A percentile compares a stretch with the other conserved stretches of the same genome.
These are phyloP conservation scores for Elongisporangium anandrum DNA, from an alignment of 352 stramenopile species.

Conservation along the genomic window DNA sequence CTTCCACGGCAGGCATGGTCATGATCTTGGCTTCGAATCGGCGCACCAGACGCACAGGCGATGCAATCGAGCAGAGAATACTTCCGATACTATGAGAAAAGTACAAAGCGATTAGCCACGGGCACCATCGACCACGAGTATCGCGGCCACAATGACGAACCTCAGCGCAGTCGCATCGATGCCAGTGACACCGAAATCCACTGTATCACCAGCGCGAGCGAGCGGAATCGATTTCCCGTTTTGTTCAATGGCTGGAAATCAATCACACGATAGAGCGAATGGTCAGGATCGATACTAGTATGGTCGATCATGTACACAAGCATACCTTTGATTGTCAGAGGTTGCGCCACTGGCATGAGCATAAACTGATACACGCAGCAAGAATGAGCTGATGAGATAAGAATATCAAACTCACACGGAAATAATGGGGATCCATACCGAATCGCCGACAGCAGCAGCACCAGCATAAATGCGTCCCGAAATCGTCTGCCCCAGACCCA, in stretches of 20 bases:
- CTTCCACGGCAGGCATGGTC: slow-evolving; percentile 82
- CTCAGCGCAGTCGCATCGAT: slow-evolving; percentile 70
- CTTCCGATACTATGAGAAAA: slow-evolving; percentile 48
- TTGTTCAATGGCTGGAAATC: slow-evolving; percentile 67
- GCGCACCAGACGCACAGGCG: slow-evolving; percentile 61
- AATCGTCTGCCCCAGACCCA: slow-evolving; percentile 74
- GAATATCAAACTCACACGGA: neutral
- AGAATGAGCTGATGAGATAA: slow-evolving; percentile 1
- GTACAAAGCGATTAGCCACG: slow-evolving; percentile 1
- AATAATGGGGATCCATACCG: slow-evolving; percentile 26
- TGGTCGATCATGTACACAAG: neutral
- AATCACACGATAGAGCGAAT: too few relatives aligned
- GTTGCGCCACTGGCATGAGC: slow-evolving; percentile 53
- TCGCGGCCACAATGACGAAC: slow-evolving; percentile 12
- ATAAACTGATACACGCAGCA: slow-evolving; percentile 30
- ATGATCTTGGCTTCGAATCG: slow-evolving; percentile 89
- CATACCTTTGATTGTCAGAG: slow-evolving; percentile 46
- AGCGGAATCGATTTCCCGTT: slow-evolving; percentile 57
- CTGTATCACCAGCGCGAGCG: slow-evolving; percentile 67
- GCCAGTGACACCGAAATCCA: slow-evolving; percentile 72
- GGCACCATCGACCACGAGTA: neutral
- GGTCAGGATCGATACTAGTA: neutral
- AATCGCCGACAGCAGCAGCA: slow-evolving; percentile 58
- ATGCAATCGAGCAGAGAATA: slow-evolving; percentile 81
- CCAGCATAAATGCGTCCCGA: slow-evolving; percentile 85